Base-by-base conservation (phyloP, 2,329 filamentous ascomycete genomes). In the Arthrobotrys conoides region DNA sequence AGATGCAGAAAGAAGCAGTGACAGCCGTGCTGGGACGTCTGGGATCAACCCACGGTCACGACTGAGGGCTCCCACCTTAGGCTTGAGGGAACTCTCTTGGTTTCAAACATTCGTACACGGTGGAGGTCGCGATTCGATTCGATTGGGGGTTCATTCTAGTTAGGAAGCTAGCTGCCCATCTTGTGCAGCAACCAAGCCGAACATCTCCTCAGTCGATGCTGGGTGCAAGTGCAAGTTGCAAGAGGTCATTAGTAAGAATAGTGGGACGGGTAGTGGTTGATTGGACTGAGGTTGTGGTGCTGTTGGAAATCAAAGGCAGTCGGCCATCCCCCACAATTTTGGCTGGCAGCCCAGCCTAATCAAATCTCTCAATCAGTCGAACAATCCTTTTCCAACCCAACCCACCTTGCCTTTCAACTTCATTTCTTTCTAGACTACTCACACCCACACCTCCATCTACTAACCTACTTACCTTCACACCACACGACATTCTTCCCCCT, bases 251-350 rank as follows among this genome's bases (percentile, higher is more conserved):
- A 65, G 41, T 65, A 49, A 49, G 61, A 61, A 44, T n/a, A 20
- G 8, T 55, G 48, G 53, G 65, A 44, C 46, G 9, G 48, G 48
- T 46, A 49, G 65, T 68, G 46, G 48, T 22, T 44, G 65, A 44
- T 44, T 68, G 49, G 65, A 55, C 24, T 55, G 33, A 30, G 36
- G 55, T 49, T 66, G 61, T 36, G 22, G 70, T 66, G 22, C 51
- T 59, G 63, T 73, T 66, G 70, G 70, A 73, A 55, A 66, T 66
- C 63, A 59, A 53, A 55, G 27, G 41, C 57, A 66, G 61, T 77
- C 68, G 73, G 73, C 49, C 67, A 67, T 77, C 72, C 67, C 73
- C 73, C 73, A 77, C 73, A 77, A 67, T 77, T 70, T 55, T 65
- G 65, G 24, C 63, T 61, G 71, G 57, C 41, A 63, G 48, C 22